phyloP scores from a whole-genome alignment of 2,329 filamentous ascomycete genomes.

The Stachybotrys chlorohalonatus region DNA sequence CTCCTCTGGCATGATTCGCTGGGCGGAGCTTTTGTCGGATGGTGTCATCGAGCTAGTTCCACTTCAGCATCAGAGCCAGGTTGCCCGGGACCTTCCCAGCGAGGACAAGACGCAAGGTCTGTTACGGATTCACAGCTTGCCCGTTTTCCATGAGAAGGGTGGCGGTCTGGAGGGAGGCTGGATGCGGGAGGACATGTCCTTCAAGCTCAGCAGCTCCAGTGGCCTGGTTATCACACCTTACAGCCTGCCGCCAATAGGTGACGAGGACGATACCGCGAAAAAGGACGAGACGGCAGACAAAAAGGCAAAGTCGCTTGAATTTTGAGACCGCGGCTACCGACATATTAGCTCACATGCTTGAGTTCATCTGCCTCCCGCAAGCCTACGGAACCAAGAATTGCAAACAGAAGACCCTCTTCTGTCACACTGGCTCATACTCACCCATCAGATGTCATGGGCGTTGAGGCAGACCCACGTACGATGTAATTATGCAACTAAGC shows the following conservation, averaged over 20 bases:
- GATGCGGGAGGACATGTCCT: slow-evolving; percentile 78
- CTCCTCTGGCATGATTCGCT: slow-evolving; percentile 64
- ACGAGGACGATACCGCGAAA: slow-evolving; percentile 41
- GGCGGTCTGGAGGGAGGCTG: slow-evolving; percentile 62
- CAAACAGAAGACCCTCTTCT: too few species aligned
- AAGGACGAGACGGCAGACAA: slow-evolving; percentile 39
- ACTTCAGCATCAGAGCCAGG: slow-evolving; percentile 46
- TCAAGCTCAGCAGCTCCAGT: slow-evolving; percentile 70
- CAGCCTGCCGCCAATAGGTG: slow-evolving; percentile 78
- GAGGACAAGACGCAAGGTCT: slow-evolving; percentile 75
- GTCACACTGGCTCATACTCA: too few species aligned
- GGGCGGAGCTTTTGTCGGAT: slow-evolving; percentile 78
- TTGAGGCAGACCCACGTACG: too few species aligned
- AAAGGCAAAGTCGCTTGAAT: slow-evolving; percentile 62
- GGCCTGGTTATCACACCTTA: slow-evolving; percentile 83
- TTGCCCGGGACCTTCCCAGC: slow-evolving; percentile 45
- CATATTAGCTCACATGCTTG: too few species aligned
- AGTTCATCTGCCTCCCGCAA: not conserved
- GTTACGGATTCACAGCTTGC: slow-evolving; percentile 72
- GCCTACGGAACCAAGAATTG: too few species aligned
- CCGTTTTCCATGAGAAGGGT: slow-evolving; percentile 80
- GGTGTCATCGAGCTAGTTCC: slow-evolving; percentile 78
- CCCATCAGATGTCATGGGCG: too few species aligned
- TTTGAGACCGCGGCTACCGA: slow-evolving; percentile 33
- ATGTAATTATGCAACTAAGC: too few species aligned